These are phyloP conservation scores for Podospora anserina DNA, from an alignment of 495 filamentous ascomycete species.

Conservation along the genomic window DNA sequence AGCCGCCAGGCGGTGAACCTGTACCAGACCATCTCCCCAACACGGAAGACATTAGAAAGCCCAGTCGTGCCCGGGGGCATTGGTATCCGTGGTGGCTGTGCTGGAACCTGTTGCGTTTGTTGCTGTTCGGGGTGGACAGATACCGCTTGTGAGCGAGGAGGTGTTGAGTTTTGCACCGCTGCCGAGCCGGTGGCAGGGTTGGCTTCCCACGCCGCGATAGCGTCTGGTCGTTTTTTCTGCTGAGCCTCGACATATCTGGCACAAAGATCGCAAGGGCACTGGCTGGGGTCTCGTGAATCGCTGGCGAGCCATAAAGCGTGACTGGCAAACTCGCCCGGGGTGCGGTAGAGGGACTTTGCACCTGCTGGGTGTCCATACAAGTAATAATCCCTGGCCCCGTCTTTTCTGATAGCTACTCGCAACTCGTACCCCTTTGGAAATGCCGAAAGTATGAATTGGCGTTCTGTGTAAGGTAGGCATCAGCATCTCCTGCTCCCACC, in stretches of 20 bases:
- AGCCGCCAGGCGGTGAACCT: slow-evolving; percentile 38
- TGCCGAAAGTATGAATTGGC: slow-evolving; percentile 31
- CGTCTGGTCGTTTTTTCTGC: slow-evolving; percentile 11
- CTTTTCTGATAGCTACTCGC: slow-evolving; percentile 26
- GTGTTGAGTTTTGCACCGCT: not conserved
- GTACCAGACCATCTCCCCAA: slow-evolving; percentile 46
- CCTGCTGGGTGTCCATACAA: slow-evolving; percentile 44
- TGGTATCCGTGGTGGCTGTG: slow-evolving; percentile 12
- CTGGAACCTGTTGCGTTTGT: slow-evolving; percentile 13
- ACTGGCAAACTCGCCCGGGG: slow-evolving; percentile 40
- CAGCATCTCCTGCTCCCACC: slow-evolving; percentile 4
- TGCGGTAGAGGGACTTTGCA: slow-evolving; percentile 35
- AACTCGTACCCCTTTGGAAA: slow-evolving; percentile 36
- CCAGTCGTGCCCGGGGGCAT: slow-evolving; percentile 25
- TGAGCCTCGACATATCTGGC: slow-evolving; percentile 23
- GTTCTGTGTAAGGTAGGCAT: slow-evolving; percentile 17
- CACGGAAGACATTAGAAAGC: slow-evolving; percentile 36
- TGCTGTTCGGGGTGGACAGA: slow-evolving; percentile 10
- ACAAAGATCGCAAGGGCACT: slow-evolving; percentile 41
- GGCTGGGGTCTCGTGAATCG: slow-evolving; percentile 28
- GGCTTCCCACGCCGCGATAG: not conserved
- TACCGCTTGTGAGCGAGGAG: not conserved
- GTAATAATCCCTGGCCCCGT: slow-evolving; percentile 38
- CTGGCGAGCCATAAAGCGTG: slow-evolving; percentile 42
- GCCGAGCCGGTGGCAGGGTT: slow-evolving; percentile 10